These are phyloP conservation scores for Saccharomycopsis fibuligera DNA, from an alignment of 805 yeast genomes.

Conservation along the genomic window DNA sequence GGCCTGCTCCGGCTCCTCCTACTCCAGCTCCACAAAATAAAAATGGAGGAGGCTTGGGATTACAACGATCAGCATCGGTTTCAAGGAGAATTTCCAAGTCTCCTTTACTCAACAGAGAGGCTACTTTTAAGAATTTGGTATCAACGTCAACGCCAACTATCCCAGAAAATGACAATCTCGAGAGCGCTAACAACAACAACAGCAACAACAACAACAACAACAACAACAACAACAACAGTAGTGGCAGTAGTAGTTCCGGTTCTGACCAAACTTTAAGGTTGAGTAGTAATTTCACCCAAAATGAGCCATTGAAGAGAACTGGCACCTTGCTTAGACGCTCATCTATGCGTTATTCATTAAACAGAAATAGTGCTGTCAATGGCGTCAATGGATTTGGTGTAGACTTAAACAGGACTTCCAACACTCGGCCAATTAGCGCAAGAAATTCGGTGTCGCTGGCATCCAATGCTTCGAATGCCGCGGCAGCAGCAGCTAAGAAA, in stretches of 20 bases:
- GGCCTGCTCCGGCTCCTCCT: constrained; percentile 22
- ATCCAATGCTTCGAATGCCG: constrained; percentile 25
- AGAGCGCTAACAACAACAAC: not conserved
- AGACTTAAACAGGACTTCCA: not conserved
- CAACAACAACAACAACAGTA: too few relatives aligned
- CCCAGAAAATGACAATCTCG: not conserved
- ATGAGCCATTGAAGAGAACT: constrained; percentile 5
- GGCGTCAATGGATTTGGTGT: too few relatives aligned
- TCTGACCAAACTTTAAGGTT: not conserved
- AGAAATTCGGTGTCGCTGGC: constrained; percentile 25
- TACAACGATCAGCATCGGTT: constrained; percentile 8
- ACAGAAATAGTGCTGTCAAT: too few relatives aligned
- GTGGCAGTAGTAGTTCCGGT: not conserved
- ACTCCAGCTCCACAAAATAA: not conserved
- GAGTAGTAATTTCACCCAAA: not conserved
- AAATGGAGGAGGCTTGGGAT: too few relatives aligned
- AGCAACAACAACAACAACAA: not conserved
- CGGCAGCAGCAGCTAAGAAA: constrained; percentile 36
- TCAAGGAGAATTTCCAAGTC: constrained; percentile 6
- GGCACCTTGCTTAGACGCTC: constrained; percentile 5
- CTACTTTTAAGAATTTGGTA: not conserved
- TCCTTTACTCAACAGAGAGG: not conserved
- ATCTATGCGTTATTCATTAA: not conserved
- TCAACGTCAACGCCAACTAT: not conserved
- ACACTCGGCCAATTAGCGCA: constrained; percentile 23